Evolutionary conservation across 805 yeast species (phyloP).

Genomic region (Starmerella potacharoeniae): DNA sequence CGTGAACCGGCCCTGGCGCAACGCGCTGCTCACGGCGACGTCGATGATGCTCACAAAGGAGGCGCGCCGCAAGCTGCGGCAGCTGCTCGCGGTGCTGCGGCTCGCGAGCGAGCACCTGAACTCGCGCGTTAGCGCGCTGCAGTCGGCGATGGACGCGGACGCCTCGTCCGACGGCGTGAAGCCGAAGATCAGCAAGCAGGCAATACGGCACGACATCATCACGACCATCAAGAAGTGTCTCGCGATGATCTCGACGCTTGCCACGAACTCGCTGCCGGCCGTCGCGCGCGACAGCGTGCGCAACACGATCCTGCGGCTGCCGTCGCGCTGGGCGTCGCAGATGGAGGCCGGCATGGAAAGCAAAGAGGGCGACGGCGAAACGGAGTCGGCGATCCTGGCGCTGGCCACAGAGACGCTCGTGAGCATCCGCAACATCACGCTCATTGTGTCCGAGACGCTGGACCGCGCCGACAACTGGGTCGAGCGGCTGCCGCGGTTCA

Average conservation of each 20-base stretch:
- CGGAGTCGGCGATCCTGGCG: conserved; percentile 60
- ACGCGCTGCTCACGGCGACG: conserved; percentile 28
- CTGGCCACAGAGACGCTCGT: conserved; percentile 84
- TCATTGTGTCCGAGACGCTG: conserved; percentile 74
- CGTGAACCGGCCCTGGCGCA: conserved; percentile 22
- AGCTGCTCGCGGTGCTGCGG: conserved; percentile 17
- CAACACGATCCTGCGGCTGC: conserved; percentile 62
- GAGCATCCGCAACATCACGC: conserved; percentile 71
- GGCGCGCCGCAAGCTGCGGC: conserved; percentile 18
- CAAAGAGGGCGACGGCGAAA: conserved; percentile 23
- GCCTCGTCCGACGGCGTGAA: conserved; percentile 19
- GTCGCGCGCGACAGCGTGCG: conserved; percentile 73
- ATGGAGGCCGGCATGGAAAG: conserved; percentile 20
- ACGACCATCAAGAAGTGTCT: conserved; percentile 83
- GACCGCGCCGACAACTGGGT: conserved; percentile 79
- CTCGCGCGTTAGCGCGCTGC: conserved; percentile 20
- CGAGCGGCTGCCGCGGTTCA: conserved; percentile 22
- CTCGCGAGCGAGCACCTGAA: conserved; percentile 21
- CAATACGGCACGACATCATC: conserved; percentile 68
- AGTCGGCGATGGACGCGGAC: conserved; percentile 21
- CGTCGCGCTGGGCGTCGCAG: conserved; percentile 53
- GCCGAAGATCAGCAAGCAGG: conserved; percentile 25
- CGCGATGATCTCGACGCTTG: conserved; percentile 71
- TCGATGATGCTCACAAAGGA: conserved; percentile 34
- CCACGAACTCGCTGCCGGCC: conserved; percentile 63